Conservation (phyloP, 208 protist genomes). For the Sergeia podlipaevii region DNA sequence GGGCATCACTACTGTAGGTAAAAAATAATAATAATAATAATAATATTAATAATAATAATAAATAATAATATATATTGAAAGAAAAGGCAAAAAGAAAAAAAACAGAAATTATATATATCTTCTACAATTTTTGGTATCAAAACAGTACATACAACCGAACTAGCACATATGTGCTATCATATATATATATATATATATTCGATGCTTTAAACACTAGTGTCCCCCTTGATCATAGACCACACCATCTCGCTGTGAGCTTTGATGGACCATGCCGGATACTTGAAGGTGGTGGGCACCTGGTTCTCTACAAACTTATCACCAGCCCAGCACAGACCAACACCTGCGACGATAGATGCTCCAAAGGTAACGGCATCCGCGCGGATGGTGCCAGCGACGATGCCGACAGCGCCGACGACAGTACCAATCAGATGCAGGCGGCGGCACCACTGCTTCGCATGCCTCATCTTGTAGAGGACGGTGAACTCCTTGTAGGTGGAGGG, state of each 20-base stretch:
- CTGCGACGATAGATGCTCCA: constrained; percentile 10
- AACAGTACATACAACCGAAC: no score
- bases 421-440: constrained; percentile 48
- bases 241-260: constrained; percentile 51
- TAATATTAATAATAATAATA: no score
- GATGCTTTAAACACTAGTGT: constrained; percentile 30
- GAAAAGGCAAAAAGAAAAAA: no score
- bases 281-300: constrained; percentile 38
- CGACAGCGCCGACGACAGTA: constrained; percentile 25
- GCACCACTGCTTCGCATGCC: constrained; percentile 47
- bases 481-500: constrained; percentile 53
- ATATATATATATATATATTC: no score
- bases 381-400: constrained; percentile 10
- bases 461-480: constrained; percentile 51
- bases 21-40: no score
- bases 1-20: no score
- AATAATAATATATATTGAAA: no score
- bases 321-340: constrained; percentile 32
- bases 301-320: constrained; percentile 36
- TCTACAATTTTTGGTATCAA: no score
- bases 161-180: no score
- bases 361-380: constrained; percentile 12
- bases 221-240: constrained; percentile 33
- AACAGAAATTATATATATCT: no score
- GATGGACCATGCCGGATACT: constrained; percentile 50